Evolutionary conservation across 257 asterid species (phyloP), one percentile per base, ranked within the genome.

Genomic region (Apocynum venetum): DNA sequence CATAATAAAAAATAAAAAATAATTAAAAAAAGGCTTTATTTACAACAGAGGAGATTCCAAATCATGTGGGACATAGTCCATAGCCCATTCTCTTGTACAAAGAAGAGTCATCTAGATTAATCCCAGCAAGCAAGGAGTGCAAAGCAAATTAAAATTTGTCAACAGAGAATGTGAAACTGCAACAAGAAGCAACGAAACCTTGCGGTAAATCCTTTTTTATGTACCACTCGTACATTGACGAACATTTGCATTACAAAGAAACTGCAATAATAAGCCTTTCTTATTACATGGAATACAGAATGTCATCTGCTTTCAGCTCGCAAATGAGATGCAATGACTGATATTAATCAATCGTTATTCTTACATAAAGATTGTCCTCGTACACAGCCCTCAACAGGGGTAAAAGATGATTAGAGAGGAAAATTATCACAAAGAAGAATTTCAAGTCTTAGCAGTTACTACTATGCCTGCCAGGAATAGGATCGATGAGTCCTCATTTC

Each of bases 401-500:
- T 1, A 68, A 68, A 44, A 19, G 11, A 65, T 68, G 10, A 68
- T 19, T 3, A 5, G 35, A 68, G 17, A 43, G 6, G 48, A 41
- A 1, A 68, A 25, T 15, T 2, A 41, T 17, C 6, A 68, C 35
- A 43, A 4, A 35, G 52, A 41, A 44, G 47, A 5, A n/a, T 15
- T 25, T 4, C 31, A 10, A 44, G 46, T 68, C 73, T 68, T 13
- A 3, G 6, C 17, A 43, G 35, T 3, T 15, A 40, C 3, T 68
- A 9, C 13, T 67, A 1, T 17, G 46, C 15, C 48, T 17, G 49
- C 31, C 55, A 43, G 40, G 14, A 68, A 19, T 12, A 15, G 12
- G 31, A 68, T 43, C 31, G 20, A 1, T 4, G 66, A 49, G 66
- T 72, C 72, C 72, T 85, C 82, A 85, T 74, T 56, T 44, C 67